These are phyloP conservation scores for Penicillium vulpinum DNA, from an alignment of 2,329 filamentous ascomycete species.

Conservation along the genomic window DNA sequence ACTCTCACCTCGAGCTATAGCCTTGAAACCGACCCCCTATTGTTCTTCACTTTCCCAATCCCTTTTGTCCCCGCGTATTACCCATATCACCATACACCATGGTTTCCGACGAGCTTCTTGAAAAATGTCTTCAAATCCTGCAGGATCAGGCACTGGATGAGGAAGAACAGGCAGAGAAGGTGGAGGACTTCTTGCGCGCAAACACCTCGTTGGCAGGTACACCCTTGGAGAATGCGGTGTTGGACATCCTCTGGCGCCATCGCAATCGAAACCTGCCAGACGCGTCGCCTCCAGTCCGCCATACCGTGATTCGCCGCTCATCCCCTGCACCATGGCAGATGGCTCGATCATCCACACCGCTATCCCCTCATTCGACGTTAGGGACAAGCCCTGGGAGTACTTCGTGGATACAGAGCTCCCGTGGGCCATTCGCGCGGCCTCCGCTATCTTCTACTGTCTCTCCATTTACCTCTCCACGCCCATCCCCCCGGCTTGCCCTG, in stretches of 20 bases:
- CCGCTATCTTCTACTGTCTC: conserved; percentile 77
- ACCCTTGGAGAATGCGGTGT: conserved; percentile 81
- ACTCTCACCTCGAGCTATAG: not conserved
- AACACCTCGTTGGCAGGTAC: conserved; percentile 74
- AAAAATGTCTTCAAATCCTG: conserved; percentile 84
- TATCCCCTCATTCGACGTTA: conserved; percentile 75
- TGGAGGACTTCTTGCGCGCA: conserved; percentile 80
- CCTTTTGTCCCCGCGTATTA: conserved; percentile 5
- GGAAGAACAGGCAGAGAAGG: conserved; percentile 89
- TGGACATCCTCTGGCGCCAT: conserved; percentile 79
- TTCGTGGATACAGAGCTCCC: conserved; percentile 71
- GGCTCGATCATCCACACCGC: conserved; percentile 70
- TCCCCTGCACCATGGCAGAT: conserved; percentile 93
- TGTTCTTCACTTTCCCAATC: not conserved
- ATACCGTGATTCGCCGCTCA: conserved; percentile 83
- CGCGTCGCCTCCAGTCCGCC: conserved; percentile 80
- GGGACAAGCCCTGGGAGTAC: conserved; percentile 80
- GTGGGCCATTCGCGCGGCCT: conserved; percentile 72
- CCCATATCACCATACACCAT: conserved; percentile 54
- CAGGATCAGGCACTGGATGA: conserved; percentile 81
- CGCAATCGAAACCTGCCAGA: conserved; percentile 48
- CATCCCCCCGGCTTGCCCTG: conserved; percentile 86
- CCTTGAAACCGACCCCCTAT: not conserved
- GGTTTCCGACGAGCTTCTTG: conserved; percentile 91
- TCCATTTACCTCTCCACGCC: conserved; percentile 89